Base-by-base conservation (phyloP, 2,329 filamentous ascomycete genomes). In the Claviceps purpurea region DNA sequence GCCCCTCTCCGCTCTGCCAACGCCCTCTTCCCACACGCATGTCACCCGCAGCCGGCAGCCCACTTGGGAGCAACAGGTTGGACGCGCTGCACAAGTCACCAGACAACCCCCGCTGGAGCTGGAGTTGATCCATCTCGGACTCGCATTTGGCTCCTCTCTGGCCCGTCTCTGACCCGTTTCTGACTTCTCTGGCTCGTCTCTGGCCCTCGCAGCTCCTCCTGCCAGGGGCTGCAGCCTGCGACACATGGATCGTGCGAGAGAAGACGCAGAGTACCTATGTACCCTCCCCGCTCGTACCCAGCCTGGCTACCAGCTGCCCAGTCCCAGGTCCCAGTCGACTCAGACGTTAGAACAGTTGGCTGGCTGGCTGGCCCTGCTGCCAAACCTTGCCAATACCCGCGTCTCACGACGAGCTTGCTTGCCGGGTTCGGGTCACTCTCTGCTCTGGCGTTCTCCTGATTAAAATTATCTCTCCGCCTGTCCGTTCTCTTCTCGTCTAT, bases 401-500 rank as follows among this genome's bases (percentile, higher is more conserved):
- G 14, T 45, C 38, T 41, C 39, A 20, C n/a, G 20, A 41, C 46
- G 20, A 40, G 30, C 47, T 53, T 52, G 42, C 48, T 42, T 46
- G 37, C 46, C 50, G 26, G 43, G 49, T 38, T 52, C 54, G 30
- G 45, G 49, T 49, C 51, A 50, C 22, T 49, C 34, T 56, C 50
- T 43, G 51, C 51, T 53, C 47, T 52, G 56, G 53, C 54, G 52
- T 53, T 55, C 56, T 56, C 24, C 40, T 55, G 20, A 61, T 67
- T 66, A 66, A 68, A 68, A 66, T 65, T 65, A 50, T 51, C 49
- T 76, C 70, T 74, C 70, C 71, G 71, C 74, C 73, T 74, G 72
- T 77, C 75, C 73, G 73, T 74, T 73, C 73, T 70, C 70, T 66
- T 71, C 70, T 71, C 67, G 68, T 72, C 68, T 67, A 70, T 74